Evolutionary conservation across 2,329 filamentous ascomycete genomes (phyloP), one percentile per base, ranked within the genome.

Genomic region (Colletotrichum kahawae): DNA sequence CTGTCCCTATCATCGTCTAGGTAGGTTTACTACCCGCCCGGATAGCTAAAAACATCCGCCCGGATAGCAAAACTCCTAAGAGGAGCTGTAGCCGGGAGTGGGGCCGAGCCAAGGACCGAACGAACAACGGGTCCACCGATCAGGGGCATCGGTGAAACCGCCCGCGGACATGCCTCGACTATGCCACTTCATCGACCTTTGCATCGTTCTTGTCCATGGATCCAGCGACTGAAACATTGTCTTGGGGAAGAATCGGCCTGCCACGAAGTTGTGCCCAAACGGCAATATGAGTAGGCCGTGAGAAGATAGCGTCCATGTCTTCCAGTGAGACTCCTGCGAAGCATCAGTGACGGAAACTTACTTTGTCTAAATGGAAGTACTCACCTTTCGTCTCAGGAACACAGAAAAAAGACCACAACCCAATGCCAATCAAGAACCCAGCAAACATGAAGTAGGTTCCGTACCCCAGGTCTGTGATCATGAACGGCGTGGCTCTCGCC

Each of bases 381-480:
- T 33, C 1, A 74, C 87, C 87, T 79, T 88, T 90, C 4, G 88
- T 90, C 78, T 90, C 88, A 2, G 88, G 88, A 1, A 90, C 82
- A 63, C 87, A 87, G 80, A 89, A 88, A 70, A 84, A 85, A 3
- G 87, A 83, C 79, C 87, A 90, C 60, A 87, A 78, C 13, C 86
- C 83, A 75, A 87, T 85, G 31, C 82, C 75, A 13, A 88, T 81
- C 67, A 88, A 85, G 36, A 88, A 82, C 0, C 84, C 81, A 3
- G 85, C 88, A 75, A 90, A 90, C 81, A 90, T 86, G 71, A 90
- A 87, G 78, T 88, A 90, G 1, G 88, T 87, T 14, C 89, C 89
- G 76, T 88, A 90, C 2, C 83, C 82, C 1, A 86, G 79, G 12
- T 80, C 78, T 3, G 81, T 83, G 18, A 86, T 82, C 85, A 86